Percentiles rank a stretch among this genome's conserved stretches.
phyloP scores from a whole-genome alignment of 495 filamentous ascomycete species.

The Viridothelium virens region DNA sequence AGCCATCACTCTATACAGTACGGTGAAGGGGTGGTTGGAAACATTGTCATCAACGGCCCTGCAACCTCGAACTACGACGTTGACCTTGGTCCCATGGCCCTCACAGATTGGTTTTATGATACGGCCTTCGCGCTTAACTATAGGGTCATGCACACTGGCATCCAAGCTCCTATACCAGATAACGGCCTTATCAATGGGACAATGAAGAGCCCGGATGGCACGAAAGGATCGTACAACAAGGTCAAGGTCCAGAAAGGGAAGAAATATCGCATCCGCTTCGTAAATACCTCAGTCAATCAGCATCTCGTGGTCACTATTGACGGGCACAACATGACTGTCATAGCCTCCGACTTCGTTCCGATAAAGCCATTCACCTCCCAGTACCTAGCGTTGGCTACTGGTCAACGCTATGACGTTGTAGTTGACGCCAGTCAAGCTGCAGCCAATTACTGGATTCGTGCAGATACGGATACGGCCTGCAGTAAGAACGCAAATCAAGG shows the following conservation, averaged over 20 bases:
- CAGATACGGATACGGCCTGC: slow-evolving; percentile 23
- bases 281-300: slow-evolving; percentile 34
- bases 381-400: slow-evolving; percentile 29
- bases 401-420: slow-evolving; percentile 38
- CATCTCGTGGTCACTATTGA: slow-evolving; percentile 34
- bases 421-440: slow-evolving; percentile 33
- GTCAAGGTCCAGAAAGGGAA: slow-evolving; percentile 31
- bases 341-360: slow-evolving; percentile 36
- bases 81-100: slow-evolving; percentile 30
- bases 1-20: slow-evolving; percentile 34
- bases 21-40: slow-evolving; percentile 33
- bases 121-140: slow-evolving; percentile 26
- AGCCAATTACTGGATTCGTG: slow-evolving; percentile 36
- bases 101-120: slow-evolving; percentile 33
- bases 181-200: slow-evolving; percentile 30
- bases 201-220: slow-evolving; percentile 26
- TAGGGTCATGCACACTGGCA: slow-evolving; percentile 7
- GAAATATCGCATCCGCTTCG: slow-evolving; percentile 32
- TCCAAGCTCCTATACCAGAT: slow-evolving; percentile 21
- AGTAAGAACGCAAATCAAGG: slow-evolving; percentile 16
- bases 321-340: slow-evolving; percentile 31
- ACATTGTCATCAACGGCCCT: slow-evolving; percentile 36
- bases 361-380: slow-evolving; percentile 26
- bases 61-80: slow-evolving; percentile 35
- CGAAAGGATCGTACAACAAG: slow-evolving; percentile 26